Base-by-base conservation (phyloP, 305 asterid genomes). In the Solanum hybrid region DNA sequence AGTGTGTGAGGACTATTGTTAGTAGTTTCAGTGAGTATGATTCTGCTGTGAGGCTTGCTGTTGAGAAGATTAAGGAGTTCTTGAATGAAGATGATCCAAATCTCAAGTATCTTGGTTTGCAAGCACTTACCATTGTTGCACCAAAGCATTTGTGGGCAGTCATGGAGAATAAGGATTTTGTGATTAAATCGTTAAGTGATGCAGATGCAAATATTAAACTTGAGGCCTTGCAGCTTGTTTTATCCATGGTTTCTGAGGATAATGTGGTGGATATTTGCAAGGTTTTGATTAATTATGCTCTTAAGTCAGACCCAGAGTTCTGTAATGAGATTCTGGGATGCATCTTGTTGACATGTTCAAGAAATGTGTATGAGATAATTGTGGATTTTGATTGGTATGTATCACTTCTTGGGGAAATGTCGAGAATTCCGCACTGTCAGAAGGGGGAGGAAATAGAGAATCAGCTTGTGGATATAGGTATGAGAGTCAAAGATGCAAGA, bases 401-500 rank as follows among this genome's bases (percentile, higher is more conserved):
- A 75, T 91, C 95, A 8, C 95, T 95, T 94, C 98, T 96, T 39
- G 98, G 98, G 89, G 99, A 97, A 92, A 96, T 97, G 96, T 90
- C 96, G 1, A 96, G 98, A 94, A 90, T 97, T 89, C 97, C 96
- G 24, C 96, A 97, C 88, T 97, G 99, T 91, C 98, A 95, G 90
- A 96, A 92, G 92, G 99, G 99, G 90, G 91, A 84, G 74, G 98
- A 95, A 90, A 96, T 97, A 40, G 97, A 95, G 92, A 88, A 64
- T 85, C 99, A 97, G 92, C 94, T 97, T 91, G 93, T 96, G 79
- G 99, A 97, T 93, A 95, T 97, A 87, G 98, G 98, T 89, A 95
- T 96, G 96, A 95, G 99, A 95, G 99, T 97, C 87, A 95, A 94
- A 92, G 99, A 97, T 93, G 99, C 95, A 91, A 96, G 99, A 91